Conservation (phyloP, 768 basidiomycete genomes). For the Boletus sensibilis region DNA sequence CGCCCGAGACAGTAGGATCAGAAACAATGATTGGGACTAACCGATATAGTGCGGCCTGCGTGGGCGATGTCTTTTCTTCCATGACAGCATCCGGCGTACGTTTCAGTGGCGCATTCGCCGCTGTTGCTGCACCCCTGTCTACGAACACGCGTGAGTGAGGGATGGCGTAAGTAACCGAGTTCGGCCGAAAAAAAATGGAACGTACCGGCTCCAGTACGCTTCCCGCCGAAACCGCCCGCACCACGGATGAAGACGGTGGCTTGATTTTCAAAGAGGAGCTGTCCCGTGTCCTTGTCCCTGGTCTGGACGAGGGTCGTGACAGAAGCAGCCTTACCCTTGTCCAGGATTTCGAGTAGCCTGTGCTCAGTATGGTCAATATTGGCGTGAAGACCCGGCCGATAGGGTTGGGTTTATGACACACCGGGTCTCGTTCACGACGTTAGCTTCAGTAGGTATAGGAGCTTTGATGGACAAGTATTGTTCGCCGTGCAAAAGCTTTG, state of each 20-base stretch:
- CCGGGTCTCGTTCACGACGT: slow-evolving; percentile 74
- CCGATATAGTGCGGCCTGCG: slow-evolving; percentile 93
- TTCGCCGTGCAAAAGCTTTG: slow-evolving; percentile 96
- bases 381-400: neutral
- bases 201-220: slow-evolving; percentile 76
- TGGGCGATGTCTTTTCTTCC: slow-evolving; percentile 81
- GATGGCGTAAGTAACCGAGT: neutral
- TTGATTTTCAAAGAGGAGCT: slow-evolving; percentile 89
- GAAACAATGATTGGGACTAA: slow-evolving; percentile 30
- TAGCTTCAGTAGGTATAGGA: slow-evolving; percentile 82
- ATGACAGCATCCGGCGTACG: slow-evolving; percentile 81
- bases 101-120: slow-evolving; percentile 75
- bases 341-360: slow-evolving; percentile 76
- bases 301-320: slow-evolving; percentile 80
- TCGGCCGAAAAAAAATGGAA: slow-evolving; percentile 6
- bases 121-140: slow-evolving; percentile 91
- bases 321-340: slow-evolving; percentile 93
- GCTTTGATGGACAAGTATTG: slow-evolving; percentile 88
- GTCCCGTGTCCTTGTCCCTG: slow-evolving; percentile 72
- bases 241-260: slow-evolving; percentile 91
- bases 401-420: slow-evolving; percentile 31
- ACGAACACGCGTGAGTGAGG: neutral
- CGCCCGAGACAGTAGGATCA: neutral
- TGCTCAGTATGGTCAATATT: slow-evolving; percentile 2
- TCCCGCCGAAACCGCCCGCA: slow-evolving; percentile 94